phyloP scores from a whole-genome alignment of 441 rosid genomes.

The Adansonia madagascariensis region DNA sequence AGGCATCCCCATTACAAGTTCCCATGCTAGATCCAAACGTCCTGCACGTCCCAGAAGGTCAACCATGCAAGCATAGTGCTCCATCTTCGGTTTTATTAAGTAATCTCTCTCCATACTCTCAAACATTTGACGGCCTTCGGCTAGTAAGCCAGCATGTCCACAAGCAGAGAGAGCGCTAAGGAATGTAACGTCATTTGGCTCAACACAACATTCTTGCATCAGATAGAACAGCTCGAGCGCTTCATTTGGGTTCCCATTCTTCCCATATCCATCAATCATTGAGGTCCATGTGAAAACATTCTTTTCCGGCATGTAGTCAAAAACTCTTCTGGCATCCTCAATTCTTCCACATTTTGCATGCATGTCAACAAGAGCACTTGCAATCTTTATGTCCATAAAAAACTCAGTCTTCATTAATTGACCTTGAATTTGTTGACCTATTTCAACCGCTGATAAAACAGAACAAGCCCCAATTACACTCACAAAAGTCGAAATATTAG shows the following conservation, averaged over 20 bases:
- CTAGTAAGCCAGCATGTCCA: constrained; percentile 77
- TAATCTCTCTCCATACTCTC: constrained; percentile 74
- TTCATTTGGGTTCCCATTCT: constrained; percentile 69
- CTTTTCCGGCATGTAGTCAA: constrained; percentile 60
- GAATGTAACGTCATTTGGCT: constrained; percentile 76
- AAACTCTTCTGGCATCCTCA: constrained; percentile 60
- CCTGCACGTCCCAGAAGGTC: constrained; percentile 88
- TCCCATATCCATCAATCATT: constrained; percentile 89
- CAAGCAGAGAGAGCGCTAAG: constrained; percentile 85
- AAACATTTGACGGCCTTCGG: constrained; percentile 66
- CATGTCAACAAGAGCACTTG: constrained; percentile 90
- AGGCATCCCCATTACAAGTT: constrained; percentile 60
- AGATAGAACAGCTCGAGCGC: constrained; percentile 63
- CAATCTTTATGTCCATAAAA: constrained; percentile 57
- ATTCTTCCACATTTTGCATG: constrained; percentile 80
- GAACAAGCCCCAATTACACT: constrained; percentile 88
- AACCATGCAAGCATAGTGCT: constrained; percentile 91
- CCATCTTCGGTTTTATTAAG: constrained; percentile 70
- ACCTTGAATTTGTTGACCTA: constrained; percentile 73
- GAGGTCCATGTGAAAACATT: constrained; percentile 93
- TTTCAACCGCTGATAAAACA: constrained; percentile 57
- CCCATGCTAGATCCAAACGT: constrained; percentile 61
- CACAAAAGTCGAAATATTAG: constrained; percentile 71
- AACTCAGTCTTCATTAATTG: constrained; percentile 64
- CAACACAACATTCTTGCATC: constrained; percentile 52